These are phyloP conservation scores for Fusarium annulatum DNA, from an alignment of 2,329 filamentous ascomycete genomes.

Conservation along the genomic window DNA sequence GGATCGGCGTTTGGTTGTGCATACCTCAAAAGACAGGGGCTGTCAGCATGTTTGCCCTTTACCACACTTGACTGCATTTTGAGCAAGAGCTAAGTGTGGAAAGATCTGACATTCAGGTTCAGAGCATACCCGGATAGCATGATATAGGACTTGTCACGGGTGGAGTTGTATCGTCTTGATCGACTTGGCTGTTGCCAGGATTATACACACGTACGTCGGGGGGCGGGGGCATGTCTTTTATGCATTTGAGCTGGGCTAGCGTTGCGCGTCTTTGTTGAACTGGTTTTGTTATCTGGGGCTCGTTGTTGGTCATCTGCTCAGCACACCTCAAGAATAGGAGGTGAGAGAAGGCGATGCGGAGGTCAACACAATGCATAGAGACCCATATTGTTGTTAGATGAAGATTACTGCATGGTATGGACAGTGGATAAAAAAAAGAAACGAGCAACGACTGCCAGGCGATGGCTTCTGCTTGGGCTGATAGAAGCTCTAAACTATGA, in stretches of 20 bases:
- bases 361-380: constrained; percentile 26
- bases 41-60: constrained; percentile 39
- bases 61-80: constrained; percentile 1
- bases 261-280: constrained; percentile 26
- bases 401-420: constrained; percentile 31
- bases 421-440: constrained; percentile 24
- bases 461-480: constrained; percentile 27
- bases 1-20: constrained; percentile 46
- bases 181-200: constrained; percentile 26
- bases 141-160: constrained; percentile 42
- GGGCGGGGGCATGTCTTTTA: constrained; percentile 23
- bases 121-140: constrained; percentile 47
- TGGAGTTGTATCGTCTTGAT: constrained; percentile 36
- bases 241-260: constrained; percentile 29
- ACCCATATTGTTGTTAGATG: constrained; percentile 36
- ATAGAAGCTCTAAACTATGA: constrained; percentile 43
- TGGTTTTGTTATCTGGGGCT: constrained; percentile 13
- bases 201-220: constrained; percentile 15
- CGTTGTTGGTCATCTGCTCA: constrained; percentile 1
- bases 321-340: neutral
- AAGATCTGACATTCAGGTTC: constrained; percentile 22
- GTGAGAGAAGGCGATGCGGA: neutral
- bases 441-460: constrained; percentile 28
- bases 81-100: constrained; percentile 22
- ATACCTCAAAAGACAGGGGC: constrained; percentile 33